phyloP scores from a whole-genome alignment of 1,284 basidiomycete species.

The Chondrostereum purpureum region DNA sequence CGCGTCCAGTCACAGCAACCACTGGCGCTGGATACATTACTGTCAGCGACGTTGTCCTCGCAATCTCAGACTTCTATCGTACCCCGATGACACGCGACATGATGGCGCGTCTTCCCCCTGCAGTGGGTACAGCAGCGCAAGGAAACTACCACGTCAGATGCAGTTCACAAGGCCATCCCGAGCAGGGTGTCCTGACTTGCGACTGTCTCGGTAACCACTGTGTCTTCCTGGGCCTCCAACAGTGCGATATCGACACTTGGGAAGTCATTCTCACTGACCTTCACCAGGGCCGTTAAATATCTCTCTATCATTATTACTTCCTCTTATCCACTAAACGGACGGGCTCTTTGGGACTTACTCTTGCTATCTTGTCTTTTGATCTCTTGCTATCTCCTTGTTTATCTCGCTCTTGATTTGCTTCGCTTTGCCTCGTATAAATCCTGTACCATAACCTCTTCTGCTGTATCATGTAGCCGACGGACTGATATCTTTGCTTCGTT shows the following conservation, averaged over 20 bases:
- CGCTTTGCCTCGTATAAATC: neutral
- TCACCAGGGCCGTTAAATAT: no score
- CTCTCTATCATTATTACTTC: no score
- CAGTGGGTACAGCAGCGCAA: no score
- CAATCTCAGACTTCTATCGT: neutral
- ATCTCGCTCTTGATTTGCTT: neutral
- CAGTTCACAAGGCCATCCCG: no score
- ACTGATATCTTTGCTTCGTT: no score
- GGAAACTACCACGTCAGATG: no score
- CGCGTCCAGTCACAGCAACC: neutral
- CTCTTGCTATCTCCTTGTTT: neutral
- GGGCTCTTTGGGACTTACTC: no score
- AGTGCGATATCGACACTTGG: neutral
- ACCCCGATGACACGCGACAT: no score
- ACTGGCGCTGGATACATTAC: neutral
- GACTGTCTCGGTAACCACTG: neutral
- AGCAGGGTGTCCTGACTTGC: no score
- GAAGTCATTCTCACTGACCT: neutral
- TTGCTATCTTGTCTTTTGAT: neutral
- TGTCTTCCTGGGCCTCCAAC: neutral
- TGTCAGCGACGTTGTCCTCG: neutral
- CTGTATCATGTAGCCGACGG: neutral
- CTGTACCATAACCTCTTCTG: neutral
- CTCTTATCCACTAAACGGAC: no score
- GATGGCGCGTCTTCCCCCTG: no score